Evolutionary conservation across 768 basidiomycete genomes (phyloP).

Genomic region (Gymnopilus dilepis): DNA sequence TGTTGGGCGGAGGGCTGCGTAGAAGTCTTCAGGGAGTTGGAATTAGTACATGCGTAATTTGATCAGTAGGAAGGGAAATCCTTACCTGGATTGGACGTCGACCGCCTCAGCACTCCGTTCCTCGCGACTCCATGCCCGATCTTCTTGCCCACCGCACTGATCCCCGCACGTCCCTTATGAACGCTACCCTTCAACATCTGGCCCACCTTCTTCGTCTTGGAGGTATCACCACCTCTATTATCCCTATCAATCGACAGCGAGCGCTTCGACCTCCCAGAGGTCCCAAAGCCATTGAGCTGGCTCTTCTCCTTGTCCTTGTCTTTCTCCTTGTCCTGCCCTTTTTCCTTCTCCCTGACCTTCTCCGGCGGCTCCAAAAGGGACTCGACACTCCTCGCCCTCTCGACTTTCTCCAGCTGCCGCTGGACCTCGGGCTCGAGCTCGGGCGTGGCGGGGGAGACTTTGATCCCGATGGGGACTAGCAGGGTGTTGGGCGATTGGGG

Average conservation of each 20-base stretch:
- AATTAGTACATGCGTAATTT: not conserved
- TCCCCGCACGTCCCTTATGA: conserved; percentile 72
- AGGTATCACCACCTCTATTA: conserved; percentile 45
- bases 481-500: conserved; percentile 15
- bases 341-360: conserved; percentile 21
- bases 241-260: conserved; percentile 45
- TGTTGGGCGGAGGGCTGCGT: conserved; percentile 63
- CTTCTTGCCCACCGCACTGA: conserved; percentile 78
- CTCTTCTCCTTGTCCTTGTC: conserved; percentile 20
- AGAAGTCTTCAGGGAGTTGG: conserved; percentile 57
- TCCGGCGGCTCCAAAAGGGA: conserved; percentile 20
- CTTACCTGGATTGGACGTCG: conserved; percentile 74
- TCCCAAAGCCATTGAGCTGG: conserved; percentile 14
- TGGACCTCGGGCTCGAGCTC: conserved; percentile 18
- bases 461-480: conserved; percentile 51
- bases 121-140: conserved; percentile 73
- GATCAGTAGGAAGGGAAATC: conserved; percentile 10
- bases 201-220: conserved; percentile 74
- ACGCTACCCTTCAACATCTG: conserved; percentile 79
- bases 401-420: conserved; percentile 16
- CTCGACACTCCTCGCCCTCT: conserved; percentile 11
- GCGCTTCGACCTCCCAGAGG: conserved; percentile 36
- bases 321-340: conserved; percentile 21
- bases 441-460: conserved; percentile 64
- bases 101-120: conserved; percentile 59